Conservation (phyloP, 805 yeast species). For the Kluyveromyces aestuarii region DNA sequence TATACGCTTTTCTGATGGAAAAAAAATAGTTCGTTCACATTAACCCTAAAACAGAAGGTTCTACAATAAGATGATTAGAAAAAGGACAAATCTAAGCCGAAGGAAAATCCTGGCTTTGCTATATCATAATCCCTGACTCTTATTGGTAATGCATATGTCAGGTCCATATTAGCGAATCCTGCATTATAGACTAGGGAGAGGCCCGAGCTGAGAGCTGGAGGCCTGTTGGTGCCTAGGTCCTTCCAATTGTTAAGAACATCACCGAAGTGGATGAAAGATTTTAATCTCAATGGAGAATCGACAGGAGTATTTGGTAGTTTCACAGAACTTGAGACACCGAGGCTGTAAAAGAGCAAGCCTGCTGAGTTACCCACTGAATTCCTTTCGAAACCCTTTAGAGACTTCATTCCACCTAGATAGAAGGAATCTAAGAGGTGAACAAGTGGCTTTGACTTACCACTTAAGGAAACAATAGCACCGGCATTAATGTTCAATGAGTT, state of each 20-base stretch:
- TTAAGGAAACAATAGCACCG: constrained; percentile 41
- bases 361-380: constrained; percentile 55
- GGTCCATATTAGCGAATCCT: constrained; percentile 45
- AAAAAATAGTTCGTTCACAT: neutral
- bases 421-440: constrained; percentile 64
- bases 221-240: constrained; percentile 11
- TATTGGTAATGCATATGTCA: constrained; percentile 47
- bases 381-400: constrained; percentile 54
- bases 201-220: constrained; percentile 37
- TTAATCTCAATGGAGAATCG: constrained; percentile 46
- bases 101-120: constrained; percentile 46
- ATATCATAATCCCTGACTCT: constrained; percentile 36
- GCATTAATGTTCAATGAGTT: constrained; percentile 36
- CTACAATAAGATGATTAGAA: constrained; percentile 18
- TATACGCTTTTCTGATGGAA: neutral
- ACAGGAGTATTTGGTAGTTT: constrained; percentile 42
- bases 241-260: constrained; percentile 23
- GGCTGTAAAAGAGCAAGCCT: constrained; percentile 43
- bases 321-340: constrained; percentile 42
- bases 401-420: constrained; percentile 58
- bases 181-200: constrained; percentile 45
- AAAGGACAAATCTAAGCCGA: constrained; percentile 42
- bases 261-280: constrained; percentile 53
- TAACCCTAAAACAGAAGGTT: neutral
- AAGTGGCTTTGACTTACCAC: constrained; percentile 14